Evolutionary conservation across 129 eudicot species (phyloP), one percentile per base, ranked within the genome.

Genomic region (Lactuca sativa): DNA sequence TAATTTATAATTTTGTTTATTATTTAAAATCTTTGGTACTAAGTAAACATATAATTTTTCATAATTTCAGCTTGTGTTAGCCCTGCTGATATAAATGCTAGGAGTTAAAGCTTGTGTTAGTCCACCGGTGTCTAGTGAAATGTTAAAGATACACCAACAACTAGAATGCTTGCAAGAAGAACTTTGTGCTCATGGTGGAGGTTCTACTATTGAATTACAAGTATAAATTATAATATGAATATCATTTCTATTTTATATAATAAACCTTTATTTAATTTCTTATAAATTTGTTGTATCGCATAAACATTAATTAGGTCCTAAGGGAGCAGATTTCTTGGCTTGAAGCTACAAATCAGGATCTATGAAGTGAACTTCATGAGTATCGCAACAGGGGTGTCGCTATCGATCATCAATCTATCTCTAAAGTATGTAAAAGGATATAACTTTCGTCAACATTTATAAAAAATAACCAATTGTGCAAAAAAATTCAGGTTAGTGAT

Each of bases 81-180:
- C 78, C 98, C 98, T 31, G 98, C 98, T 75, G 98, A 93, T 78
- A 93, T 93, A 75, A 93, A 89, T 78, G 98, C 98, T 30, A 97
- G 90, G 80, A 85, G 80, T 89, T 89, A 77, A 93, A 93, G 73
- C 98, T 95, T 33, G 95, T 93, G 66, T 97, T 93, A 79, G 98
- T 85, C 95, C 89, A 78, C 95, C 98, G 17, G 82, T 89, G 60
- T 93, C 98, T 38, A 93, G 41, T 80, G 98, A 93, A 68, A 93
- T 93, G 98, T 74, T 89, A 74, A 93, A 87, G 80, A 87, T 93
- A 97, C 90, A 97, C 12, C 98, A 93, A 68, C 96, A 93, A 76
- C 75, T 93, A 59, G 98, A 89, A 72, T 90, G 49, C 73, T 86
- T 93, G 86, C 98, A 93, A 73, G 98, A 95, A 52, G 98, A 93